Base-by-base conservation (phyloP, 108 stramenopile genomes). In the Skeletonema grethae region DNA sequence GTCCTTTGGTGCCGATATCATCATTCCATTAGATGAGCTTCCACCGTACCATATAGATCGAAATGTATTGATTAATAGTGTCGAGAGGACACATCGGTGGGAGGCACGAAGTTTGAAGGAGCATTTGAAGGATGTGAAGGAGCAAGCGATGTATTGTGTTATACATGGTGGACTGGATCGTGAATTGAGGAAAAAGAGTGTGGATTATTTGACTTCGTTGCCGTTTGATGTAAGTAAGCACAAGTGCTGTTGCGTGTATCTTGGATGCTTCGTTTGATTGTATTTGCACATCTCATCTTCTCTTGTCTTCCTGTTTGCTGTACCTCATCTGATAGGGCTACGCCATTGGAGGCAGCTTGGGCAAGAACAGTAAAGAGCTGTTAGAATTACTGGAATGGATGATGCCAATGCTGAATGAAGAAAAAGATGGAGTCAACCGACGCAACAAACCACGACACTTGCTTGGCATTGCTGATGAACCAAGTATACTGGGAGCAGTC, bases 61-160 rank as follows among this genome's bases (percentile, higher is more conserved):
- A 13, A 55, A 75, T 3, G 63, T 65, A 9, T 73, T 97, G 60
- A 69, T 60, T 0, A 76, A 90, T 59, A 91, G 90, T 6, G 88
- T 97, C 7, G 88, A 93, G 38, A 80, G 92, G 34, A 82, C 94
- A 11, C 97, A 97, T 82, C 82, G 97, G 59, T 97, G 97, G 97
- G 95, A 96, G 80, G 94, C 94, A 24, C 86, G 97, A 5, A 89
- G 87, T 38, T 78, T 95, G n/a, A 50, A 73, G 22, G 80, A 90
- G 69, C 97, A 97, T 83, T 75, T 95, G 69, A 75, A 81, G 66
- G 72, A 96, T 83, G 83, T 89, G 9, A 62, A 79, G 18, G 34
- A 92, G 7, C 97, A 97, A 60, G 95, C 95, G 25, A 97, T 97
- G 93, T 97, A 91, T 69, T 89, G 87, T 36, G 97, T 97, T 3